A percentile compares a stretch with the other conserved stretches of the same genome.
phyloP scores from a whole-genome alignment of 805 yeast species.

The Candida anglica region DNA sequence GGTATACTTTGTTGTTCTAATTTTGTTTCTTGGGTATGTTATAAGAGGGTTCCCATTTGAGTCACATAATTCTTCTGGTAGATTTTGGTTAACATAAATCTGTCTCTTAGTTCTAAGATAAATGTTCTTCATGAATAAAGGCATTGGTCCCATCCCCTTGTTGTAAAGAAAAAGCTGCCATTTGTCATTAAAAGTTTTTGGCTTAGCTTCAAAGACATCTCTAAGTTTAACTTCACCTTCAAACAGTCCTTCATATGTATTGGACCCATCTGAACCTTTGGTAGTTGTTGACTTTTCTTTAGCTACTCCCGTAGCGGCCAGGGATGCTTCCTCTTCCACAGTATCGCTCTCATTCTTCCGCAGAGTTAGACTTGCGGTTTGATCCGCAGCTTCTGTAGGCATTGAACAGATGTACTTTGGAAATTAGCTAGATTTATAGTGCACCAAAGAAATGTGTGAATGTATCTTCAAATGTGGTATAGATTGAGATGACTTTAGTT shows the following conservation, averaged over 20 bases:
- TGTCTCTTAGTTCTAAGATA: slow-evolving; percentile 37
- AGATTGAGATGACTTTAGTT: too few relatives aligned
- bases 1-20: slow-evolving; percentile 61
- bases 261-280: neutral
- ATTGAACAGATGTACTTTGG: too few relatives aligned
- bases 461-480: too few relatives aligned
- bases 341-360: too few relatives aligned
- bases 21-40: slow-evolving; percentile 50
- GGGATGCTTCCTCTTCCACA: too few relatives aligned
- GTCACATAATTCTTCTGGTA: slow-evolving; percentile 42
- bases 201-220: slow-evolving; percentile 12
- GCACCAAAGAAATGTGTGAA: too few relatives aligned
- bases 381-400: too few relatives aligned
- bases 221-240: slow-evolving; percentile 5
- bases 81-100: slow-evolving; percentile 45
- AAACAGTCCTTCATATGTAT: slow-evolving; percentile 1
- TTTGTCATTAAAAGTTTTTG: slow-evolving; percentile 19
- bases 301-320: too few relatives aligned
- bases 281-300: neutral
- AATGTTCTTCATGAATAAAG: slow-evolving; percentile 32
- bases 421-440: too few relatives aligned
- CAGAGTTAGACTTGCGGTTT: too few relatives aligned
- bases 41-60: slow-evolving; percentile 28
- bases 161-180: slow-evolving; percentile 15
- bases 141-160: slow-evolving; percentile 21